A percentile compares a stretch with the other conserved stretches of the same genome.
Evolutionary conservation across 495 filamentous ascomycete species (phyloP).

Genomic region (Opeltia flavorubescens): DNA sequence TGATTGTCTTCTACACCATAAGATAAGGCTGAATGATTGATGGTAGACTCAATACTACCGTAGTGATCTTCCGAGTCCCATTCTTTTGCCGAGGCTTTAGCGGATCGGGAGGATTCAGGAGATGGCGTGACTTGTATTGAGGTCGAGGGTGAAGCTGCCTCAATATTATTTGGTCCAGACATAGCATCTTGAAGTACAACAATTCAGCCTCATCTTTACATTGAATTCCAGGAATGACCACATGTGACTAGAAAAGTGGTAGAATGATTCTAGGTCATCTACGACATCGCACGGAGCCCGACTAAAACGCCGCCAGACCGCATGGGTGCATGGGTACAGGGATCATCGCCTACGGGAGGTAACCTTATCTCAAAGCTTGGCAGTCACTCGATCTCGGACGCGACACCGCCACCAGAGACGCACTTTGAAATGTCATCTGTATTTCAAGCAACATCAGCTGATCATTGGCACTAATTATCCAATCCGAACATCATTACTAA

Average conservation of each 20-base stretch:
- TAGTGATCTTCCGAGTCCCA: not conserved
- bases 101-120: not conserved
- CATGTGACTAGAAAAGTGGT: too few relatives aligned
- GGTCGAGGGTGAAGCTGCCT: not conserved
- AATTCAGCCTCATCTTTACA: not conserved
- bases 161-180: not conserved
- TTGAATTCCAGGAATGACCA: not conserved
- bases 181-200: not conserved
- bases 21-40: not conserved
- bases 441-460: too few relatives aligned
- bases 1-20: slow-evolving; percentile 1
- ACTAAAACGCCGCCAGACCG: not conserved
- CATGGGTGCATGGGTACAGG: not conserved
- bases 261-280: too few relatives aligned
- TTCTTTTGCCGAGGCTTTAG: not conserved
- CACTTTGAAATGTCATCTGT: too few relatives aligned
- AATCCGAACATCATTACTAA: not conserved
- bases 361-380: not conserved
- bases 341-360: too few relatives aligned
- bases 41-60: not conserved
- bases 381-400: too few relatives aligned
- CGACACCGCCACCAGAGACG: too few relatives aligned
- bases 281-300: too few relatives aligned
- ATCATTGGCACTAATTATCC: not conserved
- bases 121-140: not conserved